Conservation (phyloP, 768 basidiomycete genomes). For the Asterophora lycoperdoides region DNA sequence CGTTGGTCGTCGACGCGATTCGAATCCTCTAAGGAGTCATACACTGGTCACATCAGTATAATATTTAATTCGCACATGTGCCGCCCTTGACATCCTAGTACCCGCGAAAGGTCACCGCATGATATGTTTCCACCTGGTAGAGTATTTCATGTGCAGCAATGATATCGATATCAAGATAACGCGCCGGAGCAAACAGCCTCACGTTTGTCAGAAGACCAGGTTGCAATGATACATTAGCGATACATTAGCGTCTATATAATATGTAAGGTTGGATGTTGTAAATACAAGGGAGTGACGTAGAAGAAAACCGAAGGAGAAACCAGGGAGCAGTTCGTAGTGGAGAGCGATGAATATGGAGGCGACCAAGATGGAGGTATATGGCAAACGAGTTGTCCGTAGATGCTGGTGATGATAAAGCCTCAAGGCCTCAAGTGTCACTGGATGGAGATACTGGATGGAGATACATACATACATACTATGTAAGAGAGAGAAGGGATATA, state of each 20-base stretch:
- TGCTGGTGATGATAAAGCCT: constrained; percentile 1
- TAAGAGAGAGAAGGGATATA: neutral
- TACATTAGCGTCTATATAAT: constrained; percentile 8
- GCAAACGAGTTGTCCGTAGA: constrained; percentile 13
- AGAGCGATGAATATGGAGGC: neutral
- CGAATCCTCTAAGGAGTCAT: too few species aligned
- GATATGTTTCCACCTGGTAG: neutral
- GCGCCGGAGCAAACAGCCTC: neutral
- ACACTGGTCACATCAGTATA: neutral
- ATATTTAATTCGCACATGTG: neutral
- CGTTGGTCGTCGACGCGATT: neutral
- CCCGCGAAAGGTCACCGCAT: neutral
- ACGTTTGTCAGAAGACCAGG: neutral
- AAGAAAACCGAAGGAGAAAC: neutral
- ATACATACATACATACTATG: too few species aligned
- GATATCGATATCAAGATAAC: neutral
- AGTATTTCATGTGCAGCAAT: neutral
- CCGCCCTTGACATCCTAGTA: neutral
- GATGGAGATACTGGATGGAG: too few species aligned
- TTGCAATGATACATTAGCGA: neutral
- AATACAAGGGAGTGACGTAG: constrained; percentile 9
- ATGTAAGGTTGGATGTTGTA: too few species aligned
- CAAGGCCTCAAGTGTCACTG: neutral
- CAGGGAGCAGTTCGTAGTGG: constrained; percentile 7
- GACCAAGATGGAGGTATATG: constrained; percentile 13